Base-by-base conservation (phyloP, 2,329 filamentous ascomycete genomes). In the Ophiosphaerella narmari region DNA sequence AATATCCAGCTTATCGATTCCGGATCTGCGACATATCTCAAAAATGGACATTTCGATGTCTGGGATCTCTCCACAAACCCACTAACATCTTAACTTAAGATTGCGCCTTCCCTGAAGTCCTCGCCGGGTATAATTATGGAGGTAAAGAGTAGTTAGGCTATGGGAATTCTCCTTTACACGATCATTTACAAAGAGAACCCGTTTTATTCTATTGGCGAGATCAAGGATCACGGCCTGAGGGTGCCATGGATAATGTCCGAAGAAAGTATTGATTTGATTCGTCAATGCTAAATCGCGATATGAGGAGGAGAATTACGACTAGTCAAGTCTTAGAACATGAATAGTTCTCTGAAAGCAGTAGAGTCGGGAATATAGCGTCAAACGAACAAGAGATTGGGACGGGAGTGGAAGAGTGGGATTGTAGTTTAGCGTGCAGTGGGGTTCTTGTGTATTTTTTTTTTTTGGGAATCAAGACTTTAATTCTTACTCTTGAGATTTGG, bases 141-240 rank as follows among this genome's bases (percentile, higher is more conserved):
- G 94, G 94, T 67, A 96, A 95, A 75, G 93, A 96, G 73, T 94
- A 99, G 78, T 99, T 99, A 94, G 94, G 94, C 94, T 1, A 82
- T 99, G 12, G 94, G 94, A 18, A 97, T 99, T 66, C 82, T 99
- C 23, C 84, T 99, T 13, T 99, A 99, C 78, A 99, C 94, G 23
- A 97, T 99, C 68, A 89, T 97, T 67, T 99, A 99, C 82, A 99
- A 97, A 77, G 94, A 99, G 77, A 99, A 97, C 69, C 93, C 94
- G 1, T 99, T 97, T 74, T 97, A 97, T 81, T 95, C 89, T 74
- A 94, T 97, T 66, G 94, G 99, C 73, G 94, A 99, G 79, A 99
- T 99, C 68, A 95, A 97, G 84, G 94, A 99, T 72, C 92, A 93
- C 67, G 93, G 97, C 63, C 79, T 99, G 51, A 85, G 94, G 40